phyloP scores from a whole-genome alignment of 805 yeast genomes.

The Suhomyces sp. region DNA sequence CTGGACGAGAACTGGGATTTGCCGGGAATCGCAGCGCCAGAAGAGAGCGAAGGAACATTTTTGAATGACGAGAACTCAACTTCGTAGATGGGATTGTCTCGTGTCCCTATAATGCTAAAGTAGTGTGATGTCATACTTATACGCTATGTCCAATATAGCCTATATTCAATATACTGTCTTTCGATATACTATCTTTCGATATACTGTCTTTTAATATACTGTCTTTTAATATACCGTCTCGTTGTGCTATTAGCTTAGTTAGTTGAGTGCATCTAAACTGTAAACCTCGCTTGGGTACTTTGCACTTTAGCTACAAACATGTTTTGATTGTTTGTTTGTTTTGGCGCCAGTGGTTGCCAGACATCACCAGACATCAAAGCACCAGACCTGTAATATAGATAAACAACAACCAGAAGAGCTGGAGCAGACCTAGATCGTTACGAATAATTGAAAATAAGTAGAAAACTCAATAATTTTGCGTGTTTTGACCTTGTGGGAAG shows the following conservation, averaged over 20 bases:
- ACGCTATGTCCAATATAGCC: no score
- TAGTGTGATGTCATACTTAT: conserved; percentile 72
- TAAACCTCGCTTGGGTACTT: not conserved
- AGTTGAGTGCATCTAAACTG: not conserved
- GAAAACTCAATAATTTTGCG: no score
- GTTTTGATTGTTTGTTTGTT: not conserved
- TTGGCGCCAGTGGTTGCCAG: not conserved
- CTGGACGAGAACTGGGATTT: conserved; percentile 60
- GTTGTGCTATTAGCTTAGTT: no score
- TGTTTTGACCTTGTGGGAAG: no score
- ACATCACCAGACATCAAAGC: not conserved
- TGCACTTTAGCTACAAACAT: conserved; percentile 1
- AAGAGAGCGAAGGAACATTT: conserved; percentile 8
- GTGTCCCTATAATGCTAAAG: conserved; percentile 82
- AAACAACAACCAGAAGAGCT: no score
- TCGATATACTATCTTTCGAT: no score
- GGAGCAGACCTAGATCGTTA: no score
- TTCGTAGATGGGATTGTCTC: conserved; percentile 84
- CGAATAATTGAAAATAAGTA: no score
- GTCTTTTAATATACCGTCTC: not conserved
- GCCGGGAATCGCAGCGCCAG: conserved; percentile 36
- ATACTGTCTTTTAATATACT: not conserved
- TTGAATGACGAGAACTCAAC: conserved; percentile 77
- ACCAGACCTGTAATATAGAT: not conserved
- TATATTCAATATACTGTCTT: no score